Conservation (phyloP, 208 protist species). For the Angomonas deanei region DNA sequence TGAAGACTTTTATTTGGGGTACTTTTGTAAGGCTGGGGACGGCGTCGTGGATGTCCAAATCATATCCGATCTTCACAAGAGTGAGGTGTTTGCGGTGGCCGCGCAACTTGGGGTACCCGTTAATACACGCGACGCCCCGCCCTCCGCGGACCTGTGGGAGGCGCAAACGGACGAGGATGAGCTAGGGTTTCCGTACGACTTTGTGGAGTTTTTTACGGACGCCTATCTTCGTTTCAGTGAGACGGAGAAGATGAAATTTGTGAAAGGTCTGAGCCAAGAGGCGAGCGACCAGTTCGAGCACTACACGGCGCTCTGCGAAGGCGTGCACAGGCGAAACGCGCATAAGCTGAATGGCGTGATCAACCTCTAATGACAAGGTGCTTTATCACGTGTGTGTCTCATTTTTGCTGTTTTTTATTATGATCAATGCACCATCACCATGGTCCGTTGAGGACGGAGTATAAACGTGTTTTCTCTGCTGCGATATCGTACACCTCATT, state of each 20-base stretch:
- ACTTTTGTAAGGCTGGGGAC: slow-evolving; percentile 97
- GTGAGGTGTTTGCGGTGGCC: slow-evolving; percentile 88
- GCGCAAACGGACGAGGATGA: slow-evolving; percentile 96
- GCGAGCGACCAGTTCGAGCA: slow-evolving; percentile 69
- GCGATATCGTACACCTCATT: no score
- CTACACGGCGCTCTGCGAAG: slow-evolving; percentile 60
- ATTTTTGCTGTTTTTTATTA: no score
- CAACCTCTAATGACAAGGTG: slow-evolving; percentile 42
- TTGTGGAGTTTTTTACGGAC: slow-evolving; percentile 93
- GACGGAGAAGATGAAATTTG: slow-evolving; percentile 40
- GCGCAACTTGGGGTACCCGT: slow-evolving; percentile 74
- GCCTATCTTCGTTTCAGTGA: slow-evolving; percentile 67
- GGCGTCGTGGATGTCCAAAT: slow-evolving; percentile 95
- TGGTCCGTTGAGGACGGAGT: no score
- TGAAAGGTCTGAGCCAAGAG: slow-evolving; percentile 36
- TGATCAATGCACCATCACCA: no score
- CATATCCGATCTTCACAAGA: slow-evolving; percentile 96
- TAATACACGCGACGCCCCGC: slow-evolving; percentile 76
- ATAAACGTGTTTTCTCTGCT: background rate
- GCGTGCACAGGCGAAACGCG: slow-evolving; percentile 84
- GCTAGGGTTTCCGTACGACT: slow-evolving; percentile 95
- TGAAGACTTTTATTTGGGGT: slow-evolving; percentile 94
- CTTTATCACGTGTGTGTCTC: no score
- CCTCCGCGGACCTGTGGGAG: slow-evolving; percentile 94
- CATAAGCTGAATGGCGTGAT: slow-evolving; percentile 84